phyloP scores from a whole-genome alignment of 345 rosid genomes.

The Mallotus nudiflorus region DNA sequence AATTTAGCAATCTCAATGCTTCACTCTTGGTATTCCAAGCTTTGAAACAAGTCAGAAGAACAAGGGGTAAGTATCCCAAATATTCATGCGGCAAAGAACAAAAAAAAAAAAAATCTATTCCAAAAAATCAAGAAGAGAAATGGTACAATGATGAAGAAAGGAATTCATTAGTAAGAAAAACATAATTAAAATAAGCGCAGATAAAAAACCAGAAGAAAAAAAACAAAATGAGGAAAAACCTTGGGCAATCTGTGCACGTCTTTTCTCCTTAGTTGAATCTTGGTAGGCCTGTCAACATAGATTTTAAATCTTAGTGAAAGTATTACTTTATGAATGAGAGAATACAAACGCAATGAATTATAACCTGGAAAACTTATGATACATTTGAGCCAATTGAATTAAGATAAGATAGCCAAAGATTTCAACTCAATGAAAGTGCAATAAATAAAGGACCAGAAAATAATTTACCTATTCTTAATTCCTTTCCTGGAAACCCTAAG shows the following conservation, averaged over 20 bases:
- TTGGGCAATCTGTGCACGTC: constrained; percentile 94
- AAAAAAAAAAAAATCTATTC: not conserved
- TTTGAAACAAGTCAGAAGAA: constrained; percentile 5
- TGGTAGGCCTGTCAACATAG: constrained; percentile 67
- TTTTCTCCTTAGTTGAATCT: constrained; percentile 89
- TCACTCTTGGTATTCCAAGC: not conserved
- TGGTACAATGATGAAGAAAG: not conserved
- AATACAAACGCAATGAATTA: not conserved
- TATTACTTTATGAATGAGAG: not conserved
- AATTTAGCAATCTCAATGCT: not conserved
- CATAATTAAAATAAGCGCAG: not conserved
- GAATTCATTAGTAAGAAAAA: not conserved
- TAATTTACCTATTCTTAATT: too few relatives aligned
- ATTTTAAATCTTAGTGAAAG: not conserved
- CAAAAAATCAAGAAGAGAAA: not conserved
- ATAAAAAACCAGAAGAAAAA: not conserved
- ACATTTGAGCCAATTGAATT: too few relatives aligned
- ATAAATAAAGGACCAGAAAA: not conserved
- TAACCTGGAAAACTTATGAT: too few relatives aligned
- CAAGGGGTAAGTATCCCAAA: not conserved
- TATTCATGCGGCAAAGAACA: not conserved
- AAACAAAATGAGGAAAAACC: constrained; percentile 42
- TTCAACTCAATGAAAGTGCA: too few relatives aligned
- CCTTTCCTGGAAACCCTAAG: not conserved
- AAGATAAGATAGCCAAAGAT: too few relatives aligned